A percentile compares a stretch with the other conserved stretches of the same genome.
Conservation (phyloP, 208 protist genomes). For the Leishmania tarentolae region DNA sequence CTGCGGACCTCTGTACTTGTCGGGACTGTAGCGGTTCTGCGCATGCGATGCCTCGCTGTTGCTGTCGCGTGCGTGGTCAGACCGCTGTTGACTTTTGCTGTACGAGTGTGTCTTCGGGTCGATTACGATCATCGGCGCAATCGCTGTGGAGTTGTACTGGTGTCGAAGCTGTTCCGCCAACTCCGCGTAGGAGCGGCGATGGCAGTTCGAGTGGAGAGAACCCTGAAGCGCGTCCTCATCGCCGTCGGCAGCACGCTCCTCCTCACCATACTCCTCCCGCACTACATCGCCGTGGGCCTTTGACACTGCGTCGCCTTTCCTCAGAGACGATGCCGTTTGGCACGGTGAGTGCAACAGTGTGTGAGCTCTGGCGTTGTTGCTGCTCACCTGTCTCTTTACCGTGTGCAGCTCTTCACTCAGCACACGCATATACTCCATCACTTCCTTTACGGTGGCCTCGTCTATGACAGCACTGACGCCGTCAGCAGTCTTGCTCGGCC, state of each 20-base stretch:
- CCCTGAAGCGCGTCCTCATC: neutral
- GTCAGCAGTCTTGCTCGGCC: neutral
- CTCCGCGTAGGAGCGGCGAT: slow-evolving; percentile 12
- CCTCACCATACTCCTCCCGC: neutral
- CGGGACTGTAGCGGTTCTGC: slow-evolving; percentile 37
- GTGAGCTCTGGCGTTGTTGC: slow-evolving; percentile 2
- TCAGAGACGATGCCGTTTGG: neutral
- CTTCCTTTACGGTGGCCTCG: slow-evolving; percentile 41
- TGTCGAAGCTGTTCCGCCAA: slow-evolving; percentile 27
- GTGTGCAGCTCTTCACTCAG: slow-evolving; percentile 63
- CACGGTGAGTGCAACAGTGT: slow-evolving; percentile 8
- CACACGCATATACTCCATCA: slow-evolving; percentile 65
- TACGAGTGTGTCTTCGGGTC: slow-evolving; percentile 24
- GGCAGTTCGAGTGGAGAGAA: neutral
- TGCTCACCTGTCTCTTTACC: slow-evolving; percentile 8
- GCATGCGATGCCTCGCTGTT: neutral
- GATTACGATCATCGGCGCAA: slow-evolving; percentile 27
- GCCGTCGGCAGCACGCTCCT: neutral
- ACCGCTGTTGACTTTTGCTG: neutral
- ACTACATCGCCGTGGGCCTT: neutral
- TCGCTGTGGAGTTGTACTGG: slow-evolving; percentile 14
- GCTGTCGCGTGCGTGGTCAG: too few relatives aligned
- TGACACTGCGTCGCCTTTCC: neutral
- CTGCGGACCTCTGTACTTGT: slow-evolving; percentile 30
- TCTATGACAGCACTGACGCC: slow-evolving; percentile 17